Conservation (phyloP, 2,329 filamentous ascomycete species). For the Coniochaeta sp. region DNA sequence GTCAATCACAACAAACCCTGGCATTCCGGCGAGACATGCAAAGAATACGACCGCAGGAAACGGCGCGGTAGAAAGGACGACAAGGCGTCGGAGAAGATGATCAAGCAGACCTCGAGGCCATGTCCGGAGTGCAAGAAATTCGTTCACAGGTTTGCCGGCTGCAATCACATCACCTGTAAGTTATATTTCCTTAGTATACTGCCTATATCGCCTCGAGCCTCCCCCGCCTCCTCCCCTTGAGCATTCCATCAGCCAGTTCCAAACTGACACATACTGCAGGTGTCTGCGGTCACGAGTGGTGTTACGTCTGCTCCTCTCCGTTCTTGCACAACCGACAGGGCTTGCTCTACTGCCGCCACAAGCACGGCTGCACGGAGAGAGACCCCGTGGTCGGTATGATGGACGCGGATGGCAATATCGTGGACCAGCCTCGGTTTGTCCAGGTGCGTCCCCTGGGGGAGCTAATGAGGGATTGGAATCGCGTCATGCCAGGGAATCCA, state of each 20-base stretch:
- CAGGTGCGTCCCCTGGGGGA: no score
- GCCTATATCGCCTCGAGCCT: not conserved
- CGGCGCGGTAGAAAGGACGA: constrained; percentile 20
- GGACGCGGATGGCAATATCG: constrained; percentile 5
- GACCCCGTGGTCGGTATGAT: constrained; percentile 16
- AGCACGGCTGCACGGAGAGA: constrained; percentile 18
- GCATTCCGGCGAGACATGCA: constrained; percentile 29
- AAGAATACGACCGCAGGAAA: constrained; percentile 26
- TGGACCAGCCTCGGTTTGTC: no score
- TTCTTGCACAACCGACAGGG: constrained; percentile 19
- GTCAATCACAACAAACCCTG: constrained; percentile 27
- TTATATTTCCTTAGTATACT: constrained; percentile 15
- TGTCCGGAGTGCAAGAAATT: constrained; percentile 28
- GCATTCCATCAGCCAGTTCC: no score
- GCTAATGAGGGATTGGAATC: no score
- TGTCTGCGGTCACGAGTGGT: constrained; percentile 31
- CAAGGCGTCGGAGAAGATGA: constrained; percentile 23
- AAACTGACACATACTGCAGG: not conserved
- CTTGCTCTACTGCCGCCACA: constrained; percentile 25
- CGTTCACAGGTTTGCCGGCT: constrained; percentile 28
- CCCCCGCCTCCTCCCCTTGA: no score
- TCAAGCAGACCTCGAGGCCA: constrained; percentile 23
- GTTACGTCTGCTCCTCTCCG: constrained; percentile 26
- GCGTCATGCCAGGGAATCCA: no score
- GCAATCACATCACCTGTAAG: constrained; percentile 32